A percentile compares a stretch with the other conserved stretches of the same genome.
These are phyloP conservation scores for Chaetomium cochliodes DNA, from an alignment of 495 filamentous ascomycete genomes.

Conservation along the genomic window DNA sequence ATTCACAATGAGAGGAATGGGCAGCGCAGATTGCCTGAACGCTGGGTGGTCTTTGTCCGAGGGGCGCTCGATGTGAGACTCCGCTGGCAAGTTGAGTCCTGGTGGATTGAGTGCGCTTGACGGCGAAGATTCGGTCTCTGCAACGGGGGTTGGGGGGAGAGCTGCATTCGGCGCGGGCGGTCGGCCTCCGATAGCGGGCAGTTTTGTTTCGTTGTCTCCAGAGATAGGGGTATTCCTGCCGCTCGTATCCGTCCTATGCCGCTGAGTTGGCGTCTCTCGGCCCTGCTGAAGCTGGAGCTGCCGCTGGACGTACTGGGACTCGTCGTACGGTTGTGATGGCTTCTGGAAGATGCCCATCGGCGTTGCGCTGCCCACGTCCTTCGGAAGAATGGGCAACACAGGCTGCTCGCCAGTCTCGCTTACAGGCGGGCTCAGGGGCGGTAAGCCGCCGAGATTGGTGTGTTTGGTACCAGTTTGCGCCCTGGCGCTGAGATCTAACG, in stretches of 20 bases:
- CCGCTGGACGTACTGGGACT: conserved; percentile 78
- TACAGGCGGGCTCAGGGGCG: conserved; percentile 70
- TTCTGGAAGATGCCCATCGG: conserved; percentile 83
- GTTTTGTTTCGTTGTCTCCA: conserved; percentile 25
- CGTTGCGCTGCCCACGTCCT: conserved; percentile 81
- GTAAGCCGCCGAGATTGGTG: conserved; percentile 48
- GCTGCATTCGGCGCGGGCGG: conserved; percentile 40
- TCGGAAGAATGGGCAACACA: conserved; percentile 64
- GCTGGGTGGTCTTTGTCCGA: conserved; percentile 49
- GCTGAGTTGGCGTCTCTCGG: conserved; percentile 49
- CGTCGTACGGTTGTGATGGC: conserved; percentile 71
- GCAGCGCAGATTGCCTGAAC: conserved; percentile 41
- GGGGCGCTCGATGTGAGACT: conserved; percentile 39
- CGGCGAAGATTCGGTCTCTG: conserved; percentile 33
- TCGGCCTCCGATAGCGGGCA: conserved; percentile 21
- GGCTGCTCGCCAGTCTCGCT: conserved; percentile 65
- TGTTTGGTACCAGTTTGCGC: conserved; percentile 41
- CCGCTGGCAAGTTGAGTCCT: conserved; percentile 19
- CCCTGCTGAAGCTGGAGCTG: conserved; percentile 76
- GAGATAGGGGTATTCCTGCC: conserved; percentile 27
- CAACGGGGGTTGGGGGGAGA: conserved; percentile 41
- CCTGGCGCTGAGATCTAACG: conserved; percentile 34
- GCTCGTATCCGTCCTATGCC: conserved; percentile 37
- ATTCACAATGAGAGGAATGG: conserved; percentile 37
- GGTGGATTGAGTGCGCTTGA: conserved; percentile 9